Conservation (phyloP, 345 rosid genomes). For the Hibiscus mutabilis region DNA sequence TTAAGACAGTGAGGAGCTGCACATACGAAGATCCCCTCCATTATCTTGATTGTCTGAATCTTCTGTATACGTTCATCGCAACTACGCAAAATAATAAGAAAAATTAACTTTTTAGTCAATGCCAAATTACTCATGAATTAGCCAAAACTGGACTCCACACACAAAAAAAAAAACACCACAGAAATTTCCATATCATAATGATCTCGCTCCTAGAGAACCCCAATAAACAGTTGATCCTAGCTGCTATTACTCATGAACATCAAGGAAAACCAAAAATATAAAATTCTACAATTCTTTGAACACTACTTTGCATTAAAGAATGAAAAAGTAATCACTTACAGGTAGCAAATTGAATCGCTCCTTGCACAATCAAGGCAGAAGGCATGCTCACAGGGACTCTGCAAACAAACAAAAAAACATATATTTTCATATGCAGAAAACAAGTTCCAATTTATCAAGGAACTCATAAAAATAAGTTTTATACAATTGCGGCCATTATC, state of each 20-base stretch:
- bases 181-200: neutral
- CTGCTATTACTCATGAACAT: neutral
- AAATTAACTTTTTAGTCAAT: neutral
- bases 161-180: neutral
- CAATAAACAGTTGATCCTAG: neutral
- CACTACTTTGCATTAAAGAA: neutral
- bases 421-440: neutral
- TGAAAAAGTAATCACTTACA: conserved; percentile 42
- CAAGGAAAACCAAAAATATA: neutral
- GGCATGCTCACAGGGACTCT: conserved; percentile 97
- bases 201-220: neutral
- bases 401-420: conserved; percentile 15
- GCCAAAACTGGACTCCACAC: neutral
- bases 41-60: conserved; percentile 91
- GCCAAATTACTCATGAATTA: neutral
- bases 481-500: neutral
- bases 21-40: conserved; percentile 96
- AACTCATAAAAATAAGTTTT: neutral
- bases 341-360: conserved; percentile 91
- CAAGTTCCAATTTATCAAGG: conserved; percentile 1
- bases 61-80: conserved; percentile 96
- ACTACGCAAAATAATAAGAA: conserved; percentile 30
- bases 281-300: neutral
- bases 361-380: conserved; percentile 95
- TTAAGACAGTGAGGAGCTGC: conserved; percentile 98